phyloP scores from a whole-genome alignment of 106 monocot genomes.

The Allium fistulosum region DNA sequence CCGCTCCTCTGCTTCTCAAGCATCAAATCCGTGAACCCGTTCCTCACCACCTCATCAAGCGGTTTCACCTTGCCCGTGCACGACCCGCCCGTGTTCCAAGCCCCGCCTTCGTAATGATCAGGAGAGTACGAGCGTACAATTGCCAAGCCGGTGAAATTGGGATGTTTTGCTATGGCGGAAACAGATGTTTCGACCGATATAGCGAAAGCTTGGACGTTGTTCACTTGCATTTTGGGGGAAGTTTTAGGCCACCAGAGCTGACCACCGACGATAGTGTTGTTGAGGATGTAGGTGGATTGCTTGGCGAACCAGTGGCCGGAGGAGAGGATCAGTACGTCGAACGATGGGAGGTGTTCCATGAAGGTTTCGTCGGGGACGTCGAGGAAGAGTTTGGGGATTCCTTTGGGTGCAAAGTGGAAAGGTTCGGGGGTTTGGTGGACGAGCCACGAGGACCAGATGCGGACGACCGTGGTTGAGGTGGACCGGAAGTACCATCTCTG shows the following conservation, averaged over 20 bases:
- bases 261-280: not conserved
- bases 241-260: not conserved
- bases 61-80: not conserved
- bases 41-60: not conserved
- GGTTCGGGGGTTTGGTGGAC: slow-evolving; percentile 19
- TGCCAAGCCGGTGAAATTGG: slow-evolving; percentile 1
- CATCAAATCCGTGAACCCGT: not conserved
- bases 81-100: slow-evolving; percentile 6
- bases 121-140: slow-evolving; percentile 32
- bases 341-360: slow-evolving; percentile 39
- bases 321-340: slow-evolving; percentile 46
- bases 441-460: slow-evolving; percentile 73
- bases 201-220: not conserved
- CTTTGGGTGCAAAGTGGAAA: slow-evolving; percentile 21
- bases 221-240: not conserved
- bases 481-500: slow-evolving; percentile 26
- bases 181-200: slow-evolving; percentile 36
- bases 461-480: slow-evolving; percentile 30
- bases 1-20: slow-evolving; percentile 4
- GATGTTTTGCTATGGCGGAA: slow-evolving; percentile 16
- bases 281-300: not conserved
- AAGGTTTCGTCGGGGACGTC: slow-evolving; percentile 43
- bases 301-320: slow-evolving; percentile 13
- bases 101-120: slow-evolving; percentile 27
- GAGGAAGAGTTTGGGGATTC: slow-evolving; percentile 34